Percentiles rank a stretch among this genome's conserved stretches.
phyloP scores from a whole-genome alignment of 1,139 yeast species.

The Scheffersomyces cryptocercus region DNA sequence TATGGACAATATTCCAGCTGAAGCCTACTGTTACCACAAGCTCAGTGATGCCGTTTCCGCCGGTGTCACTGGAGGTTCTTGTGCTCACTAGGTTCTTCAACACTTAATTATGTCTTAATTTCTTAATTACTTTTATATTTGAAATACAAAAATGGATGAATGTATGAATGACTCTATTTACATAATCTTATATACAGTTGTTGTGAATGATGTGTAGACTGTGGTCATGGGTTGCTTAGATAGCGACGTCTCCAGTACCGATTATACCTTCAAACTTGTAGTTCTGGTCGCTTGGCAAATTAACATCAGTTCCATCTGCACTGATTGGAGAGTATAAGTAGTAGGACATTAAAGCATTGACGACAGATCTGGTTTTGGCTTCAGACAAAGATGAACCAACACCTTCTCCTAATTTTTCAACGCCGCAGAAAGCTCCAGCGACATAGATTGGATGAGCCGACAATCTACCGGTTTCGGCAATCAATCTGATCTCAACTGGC shows the following conservation, averaged over 20 bases:
- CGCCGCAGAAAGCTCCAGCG: constrained; percentile 88
- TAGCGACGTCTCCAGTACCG: constrained; percentile 57
- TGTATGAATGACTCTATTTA: constrained; percentile 5
- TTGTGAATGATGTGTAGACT: neutral
- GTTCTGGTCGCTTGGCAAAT: constrained; percentile 60
- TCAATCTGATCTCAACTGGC: constrained; percentile 73
- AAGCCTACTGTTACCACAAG: constrained; percentile 13
- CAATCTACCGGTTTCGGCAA: constrained; percentile 91
- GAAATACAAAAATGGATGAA: constrained; percentile 2
- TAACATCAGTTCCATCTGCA: constrained; percentile 38
- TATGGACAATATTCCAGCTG: constrained; percentile 13
- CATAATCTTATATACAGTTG: constrained; percentile 14
- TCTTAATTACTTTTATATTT: neutral
- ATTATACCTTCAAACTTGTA: constrained; percentile 50
- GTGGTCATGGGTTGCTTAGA: constrained; percentile 16
- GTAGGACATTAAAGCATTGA: constrained; percentile 87
- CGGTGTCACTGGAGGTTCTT: constrained; percentile 13
- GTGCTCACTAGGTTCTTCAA: constrained; percentile 7
- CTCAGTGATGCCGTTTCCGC: constrained; percentile 9
- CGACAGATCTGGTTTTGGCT: constrained; percentile 91
- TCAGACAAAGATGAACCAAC: constrained; percentile 90
- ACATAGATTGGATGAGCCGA: constrained; percentile 84
- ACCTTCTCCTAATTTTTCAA: constrained; percentile 87
- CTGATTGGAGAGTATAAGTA: constrained; percentile 83
- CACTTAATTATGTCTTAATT: no score